Conservation (phyloP, 306 rosid genomes). For the Calophaca sinica region DNA sequence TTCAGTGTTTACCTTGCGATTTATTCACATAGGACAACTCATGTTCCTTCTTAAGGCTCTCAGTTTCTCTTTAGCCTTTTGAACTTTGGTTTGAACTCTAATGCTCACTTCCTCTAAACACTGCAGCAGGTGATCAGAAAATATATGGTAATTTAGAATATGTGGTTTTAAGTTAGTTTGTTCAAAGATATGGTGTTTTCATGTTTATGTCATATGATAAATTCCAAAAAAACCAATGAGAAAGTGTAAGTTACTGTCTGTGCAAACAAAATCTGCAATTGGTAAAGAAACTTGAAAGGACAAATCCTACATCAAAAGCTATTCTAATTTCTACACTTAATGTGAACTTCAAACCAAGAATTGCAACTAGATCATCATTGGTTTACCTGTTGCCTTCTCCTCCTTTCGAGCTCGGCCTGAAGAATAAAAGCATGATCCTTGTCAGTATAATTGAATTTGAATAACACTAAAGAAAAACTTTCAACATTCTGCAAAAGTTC, state of each 20-base stretch:
- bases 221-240: no score
- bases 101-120: slow-evolving; percentile 63
- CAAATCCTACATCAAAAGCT: slow-evolving; percentile 14
- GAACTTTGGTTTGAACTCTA: slow-evolving; percentile 64
- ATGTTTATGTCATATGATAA: neutral
- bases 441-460: slow-evolving; percentile 39
- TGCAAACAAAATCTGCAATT: neutral
- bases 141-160: slow-evolving; percentile 14
- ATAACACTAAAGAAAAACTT: neutral
- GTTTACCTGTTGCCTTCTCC: slow-evolving; percentile 77
- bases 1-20: neutral
- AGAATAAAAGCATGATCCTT: slow-evolving; percentile 11
- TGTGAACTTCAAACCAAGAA: slow-evolving; percentile 11
- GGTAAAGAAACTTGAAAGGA: neutral
- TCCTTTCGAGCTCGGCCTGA: slow-evolving; percentile 75
- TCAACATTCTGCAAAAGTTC: neutral
- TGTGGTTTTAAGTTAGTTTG: no score
- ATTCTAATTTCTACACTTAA: neutral
- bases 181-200: neutral
- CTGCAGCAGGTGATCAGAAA: slow-evolving; percentile 47
- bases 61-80: slow-evolving; percentile 65
- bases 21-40: slow-evolving; percentile 65
- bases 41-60: slow-evolving; percentile 64
- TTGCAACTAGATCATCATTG: neutral
- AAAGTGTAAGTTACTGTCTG: no score